A percentile compares a stretch with the other conserved stretches of the same genome.
phyloP scores from a whole-genome alignment of 257 asterid species.

The Plantago elongata region DNA sequence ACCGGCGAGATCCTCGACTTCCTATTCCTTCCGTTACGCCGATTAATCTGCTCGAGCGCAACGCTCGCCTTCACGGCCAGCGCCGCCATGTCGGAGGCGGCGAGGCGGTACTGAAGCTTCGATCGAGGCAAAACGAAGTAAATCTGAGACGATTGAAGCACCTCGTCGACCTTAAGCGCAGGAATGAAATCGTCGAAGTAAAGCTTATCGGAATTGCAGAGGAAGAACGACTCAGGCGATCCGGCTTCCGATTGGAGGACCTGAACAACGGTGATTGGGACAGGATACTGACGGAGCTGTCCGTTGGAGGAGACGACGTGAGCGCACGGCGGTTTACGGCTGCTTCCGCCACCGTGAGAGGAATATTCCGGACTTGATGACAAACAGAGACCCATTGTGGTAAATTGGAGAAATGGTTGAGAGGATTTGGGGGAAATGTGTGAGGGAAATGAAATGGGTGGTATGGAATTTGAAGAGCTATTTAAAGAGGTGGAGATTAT shows the following conservation, averaged over 20 bases:
- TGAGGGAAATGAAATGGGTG: background rate
- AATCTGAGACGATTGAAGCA: conserved; percentile 50
- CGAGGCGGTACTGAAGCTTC: conserved; percentile 41
- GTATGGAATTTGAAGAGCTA: background rate
- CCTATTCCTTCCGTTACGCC: conserved; percentile 27
- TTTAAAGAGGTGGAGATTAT: conserved; percentile 2
- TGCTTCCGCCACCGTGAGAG: background rate
- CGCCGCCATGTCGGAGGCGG: conserved; percentile 78
- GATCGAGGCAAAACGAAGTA: conserved; percentile 52
- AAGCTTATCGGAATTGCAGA: conserved; percentile 62
- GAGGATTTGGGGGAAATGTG: background rate
- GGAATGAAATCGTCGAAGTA: conserved; percentile 57
- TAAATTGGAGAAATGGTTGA: background rate
- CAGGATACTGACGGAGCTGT: conserved; percentile 44
- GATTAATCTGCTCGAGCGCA: conserved; percentile 34
- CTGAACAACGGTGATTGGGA: conserved; percentile 42
- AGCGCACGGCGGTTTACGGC: conserved; percentile 30
- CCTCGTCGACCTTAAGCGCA: conserved; percentile 26
- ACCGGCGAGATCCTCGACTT: conserved; percentile 54
- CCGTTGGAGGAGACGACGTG: conserved; percentile 46
- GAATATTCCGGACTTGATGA: conserved; percentile 7
- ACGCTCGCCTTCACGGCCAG: conserved; percentile 69
- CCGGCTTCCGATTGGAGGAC: conserved; percentile 34
- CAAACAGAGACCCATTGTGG: conserved; percentile 31
- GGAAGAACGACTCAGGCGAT: conserved; percentile 25